These are phyloP conservation scores for Nitzschia inconspicua DNA, from an alignment of 108 stramenopile species.

Conservation along the genomic window DNA sequence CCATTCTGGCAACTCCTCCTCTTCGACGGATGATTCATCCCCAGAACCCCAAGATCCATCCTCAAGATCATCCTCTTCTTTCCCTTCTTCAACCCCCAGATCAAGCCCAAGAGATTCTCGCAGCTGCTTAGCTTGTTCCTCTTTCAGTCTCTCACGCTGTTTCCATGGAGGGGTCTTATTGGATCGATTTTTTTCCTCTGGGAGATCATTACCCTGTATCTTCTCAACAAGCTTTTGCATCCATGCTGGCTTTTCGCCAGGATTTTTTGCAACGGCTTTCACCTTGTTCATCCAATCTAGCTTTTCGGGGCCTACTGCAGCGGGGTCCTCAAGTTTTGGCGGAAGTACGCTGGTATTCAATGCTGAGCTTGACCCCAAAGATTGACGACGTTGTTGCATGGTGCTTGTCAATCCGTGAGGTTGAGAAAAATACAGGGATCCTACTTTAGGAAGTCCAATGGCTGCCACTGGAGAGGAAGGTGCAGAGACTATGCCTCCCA, in stretches of 20 bases:
- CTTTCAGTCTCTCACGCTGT: conserved; percentile 2
- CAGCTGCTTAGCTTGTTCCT: conserved; percentile 8
- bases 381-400: no score
- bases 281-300: conserved; percentile 12
- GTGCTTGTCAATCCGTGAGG: no score
- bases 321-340: conserved; percentile 2
- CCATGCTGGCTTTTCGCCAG: conserved; percentile 6
- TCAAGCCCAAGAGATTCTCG: not conserved
- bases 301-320: conserved; percentile 4
- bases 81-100: not conserved
- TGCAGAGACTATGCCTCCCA: conserved; percentile 1
- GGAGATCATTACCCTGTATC: conserved; percentile 5
- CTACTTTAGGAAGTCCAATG: no score
- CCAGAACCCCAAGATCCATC: no score
- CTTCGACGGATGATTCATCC: conserved; percentile 1
- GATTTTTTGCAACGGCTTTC: conserved; percentile 5
- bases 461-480: conserved; percentile 5
- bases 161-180: conserved; percentile 11
- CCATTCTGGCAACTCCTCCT: conserved; percentile 10
- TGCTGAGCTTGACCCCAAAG: no score
- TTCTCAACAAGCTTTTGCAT: not conserved
- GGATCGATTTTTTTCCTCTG: not conserved
- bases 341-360: not conserved
- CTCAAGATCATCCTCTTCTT: not conserved
- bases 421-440: no score